These are phyloP conservation scores for Nannochloropsis oceanica DNA, from an alignment of 108 stramenopile species.

Conservation along the genomic window DNA sequence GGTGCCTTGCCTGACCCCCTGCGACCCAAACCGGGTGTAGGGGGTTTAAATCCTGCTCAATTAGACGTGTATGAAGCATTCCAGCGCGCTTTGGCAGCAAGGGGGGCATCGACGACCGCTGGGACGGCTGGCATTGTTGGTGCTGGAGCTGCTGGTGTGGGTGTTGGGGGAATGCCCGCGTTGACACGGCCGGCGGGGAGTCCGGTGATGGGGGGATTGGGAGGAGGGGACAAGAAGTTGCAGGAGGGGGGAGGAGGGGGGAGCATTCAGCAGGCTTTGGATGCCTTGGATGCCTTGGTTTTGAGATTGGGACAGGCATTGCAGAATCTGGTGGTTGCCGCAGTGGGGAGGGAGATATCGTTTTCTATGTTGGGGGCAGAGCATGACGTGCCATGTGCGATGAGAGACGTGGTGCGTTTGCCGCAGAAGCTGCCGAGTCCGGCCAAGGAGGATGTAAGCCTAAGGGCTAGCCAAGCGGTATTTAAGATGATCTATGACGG, in stretches of 20 bases:
- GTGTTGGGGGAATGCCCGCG: neutral
- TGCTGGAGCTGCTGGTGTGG: neutral
- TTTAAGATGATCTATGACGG: constrained; percentile 92
- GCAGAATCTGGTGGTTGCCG: constrained; percentile 49
- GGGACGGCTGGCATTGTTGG: neutral
- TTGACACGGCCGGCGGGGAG: neutral
- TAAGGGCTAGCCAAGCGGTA: constrained; percentile 76
- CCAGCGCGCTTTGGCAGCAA: constrained; percentile 38
- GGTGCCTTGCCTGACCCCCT: constrained; percentile 74
- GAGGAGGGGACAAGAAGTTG: neutral
- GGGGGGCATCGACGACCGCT: neutral
- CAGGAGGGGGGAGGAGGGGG: neutral
- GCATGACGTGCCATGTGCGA: constrained; percentile 70
- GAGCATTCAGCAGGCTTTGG: constrained; percentile 39
- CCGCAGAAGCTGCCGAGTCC: constrained; percentile 30
- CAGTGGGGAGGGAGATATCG: constrained; percentile 61
- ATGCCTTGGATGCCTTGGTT: constrained; percentile 51
- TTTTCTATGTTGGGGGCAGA: constrained; percentile 68
- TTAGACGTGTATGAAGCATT: constrained; percentile 94
- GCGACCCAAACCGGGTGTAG: constrained; percentile 61
- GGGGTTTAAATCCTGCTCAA: constrained; percentile 70
- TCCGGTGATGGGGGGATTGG: neutral
- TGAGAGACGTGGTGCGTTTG: constrained; percentile 54
- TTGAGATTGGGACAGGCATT: constrained; percentile 60
- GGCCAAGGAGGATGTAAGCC: constrained; percentile 62